Percentiles rank a stretch among this genome's conserved stretches.
Evolutionary conservation across 2,329 filamentous ascomycete species (phyloP).

Genomic region (Beauveria caledonica): DNA sequence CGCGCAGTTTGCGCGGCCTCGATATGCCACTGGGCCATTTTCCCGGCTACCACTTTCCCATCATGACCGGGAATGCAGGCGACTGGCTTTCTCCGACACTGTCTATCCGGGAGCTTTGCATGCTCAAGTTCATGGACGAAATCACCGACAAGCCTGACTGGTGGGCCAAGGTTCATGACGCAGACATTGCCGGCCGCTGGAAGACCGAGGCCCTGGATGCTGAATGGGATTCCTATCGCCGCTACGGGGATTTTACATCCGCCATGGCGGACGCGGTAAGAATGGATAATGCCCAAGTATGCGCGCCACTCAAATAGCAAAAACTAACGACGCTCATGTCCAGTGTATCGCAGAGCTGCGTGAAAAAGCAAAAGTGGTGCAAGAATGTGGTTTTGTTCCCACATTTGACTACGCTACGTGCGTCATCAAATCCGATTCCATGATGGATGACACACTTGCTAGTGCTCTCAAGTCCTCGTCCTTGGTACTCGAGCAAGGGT

Average conservation of each 20-base stretch:
- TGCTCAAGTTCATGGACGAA: slow-evolving; percentile 26
- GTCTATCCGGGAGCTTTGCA: slow-evolving; percentile 25
- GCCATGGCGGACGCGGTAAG: too few relatives aligned
- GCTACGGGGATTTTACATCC: too few relatives aligned
- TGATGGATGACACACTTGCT: slow-evolving; percentile 13
- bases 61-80: too few relatives aligned
- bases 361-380: not conserved
- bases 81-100: too few relatives aligned
- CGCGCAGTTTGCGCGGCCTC: too few relatives aligned
- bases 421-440: slow-evolving; percentile 28
- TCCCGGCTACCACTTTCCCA: too few relatives aligned
- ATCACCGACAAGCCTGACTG: slow-evolving; percentile 31
- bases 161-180: slow-evolving; percentile 22
- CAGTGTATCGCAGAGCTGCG: slow-evolving; percentile 16
- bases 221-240: too few relatives aligned
- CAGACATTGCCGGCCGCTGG: slow-evolving; percentile 12
- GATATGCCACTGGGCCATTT: too few relatives aligned
- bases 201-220: too few relatives aligned
- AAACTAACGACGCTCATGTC: too few relatives aligned
- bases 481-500: slow-evolving; percentile 32
- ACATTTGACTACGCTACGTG: slow-evolving; percentile 24
- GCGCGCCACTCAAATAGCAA: too few relatives aligned
- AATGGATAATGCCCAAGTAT: too few relatives aligned
- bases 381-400: slow-evolving; percentile 8
- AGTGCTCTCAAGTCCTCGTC: slow-evolving; percentile 40